Conservation (phyloP, 768 basidiomycete genomes). For the Boletus reticulatus region DNA sequence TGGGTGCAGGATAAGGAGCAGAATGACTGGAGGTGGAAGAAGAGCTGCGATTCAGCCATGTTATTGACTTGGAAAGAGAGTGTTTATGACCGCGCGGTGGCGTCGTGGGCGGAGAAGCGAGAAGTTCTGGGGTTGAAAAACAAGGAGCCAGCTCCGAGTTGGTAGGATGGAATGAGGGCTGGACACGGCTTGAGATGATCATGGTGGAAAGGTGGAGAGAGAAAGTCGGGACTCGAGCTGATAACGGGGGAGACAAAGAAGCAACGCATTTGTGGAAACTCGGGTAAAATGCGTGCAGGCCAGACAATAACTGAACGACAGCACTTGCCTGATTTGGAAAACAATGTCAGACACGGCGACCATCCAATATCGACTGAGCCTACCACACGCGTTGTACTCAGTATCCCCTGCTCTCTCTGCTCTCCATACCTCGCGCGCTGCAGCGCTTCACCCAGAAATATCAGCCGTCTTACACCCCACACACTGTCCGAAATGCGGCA, state of each 20-base stretch:
- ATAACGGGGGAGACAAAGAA: constrained; percentile 13
- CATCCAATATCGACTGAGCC: constrained; percentile 43
- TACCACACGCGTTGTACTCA: constrained; percentile 49
- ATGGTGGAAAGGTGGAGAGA: constrained; percentile 17
- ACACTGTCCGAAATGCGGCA: constrained; percentile 56
- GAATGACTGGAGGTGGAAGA: constrained; percentile 29
- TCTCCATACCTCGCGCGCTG: constrained; percentile 49
- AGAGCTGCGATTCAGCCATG: constrained; percentile 41
- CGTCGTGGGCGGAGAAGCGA: constrained; percentile 30
- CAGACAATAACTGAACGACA: constrained; percentile 27
- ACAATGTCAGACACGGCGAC: constrained; percentile 28
- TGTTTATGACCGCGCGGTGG: constrained; percentile 33
- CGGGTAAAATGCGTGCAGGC: constrained; percentile 4
- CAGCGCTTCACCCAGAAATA: constrained; percentile 27
- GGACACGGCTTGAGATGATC: constrained; percentile 23
- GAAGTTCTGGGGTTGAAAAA: constrained; percentile 13
- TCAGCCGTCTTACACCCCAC: constrained; percentile 20
- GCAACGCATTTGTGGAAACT: neutral
- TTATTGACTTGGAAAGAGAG: constrained; percentile 40
- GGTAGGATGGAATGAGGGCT: constrained; percentile 5
- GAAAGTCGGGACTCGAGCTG: neutral
- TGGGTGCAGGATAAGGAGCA: constrained; percentile 32
- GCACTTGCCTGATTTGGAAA: constrained; percentile 22
- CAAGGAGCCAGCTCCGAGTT: constrained; percentile 29
- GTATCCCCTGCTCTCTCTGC: constrained; percentile 61